Evolutionary conservation across 441 rosid genomes (phyloP), one percentile per base, ranked within the genome.

Genomic region (Gossypium schwendimanii): DNA sequence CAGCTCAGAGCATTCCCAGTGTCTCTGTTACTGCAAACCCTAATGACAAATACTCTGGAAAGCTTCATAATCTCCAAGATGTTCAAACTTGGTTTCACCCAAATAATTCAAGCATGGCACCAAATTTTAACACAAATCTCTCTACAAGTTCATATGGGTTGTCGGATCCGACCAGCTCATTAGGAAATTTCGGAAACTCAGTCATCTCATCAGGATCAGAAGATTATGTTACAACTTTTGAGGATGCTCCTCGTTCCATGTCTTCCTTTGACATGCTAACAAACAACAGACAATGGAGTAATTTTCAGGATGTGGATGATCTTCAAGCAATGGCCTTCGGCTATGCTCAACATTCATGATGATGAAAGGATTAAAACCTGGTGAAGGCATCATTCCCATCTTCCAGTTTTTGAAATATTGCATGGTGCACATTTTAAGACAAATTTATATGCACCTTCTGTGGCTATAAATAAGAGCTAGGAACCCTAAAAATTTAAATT

Each of bases 261-360:
- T 53, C 58, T 17, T 53, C 58, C 58, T 53, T 53, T 54, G 95
- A 92, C 76, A 89, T 94, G 92, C 84, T 78, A 82, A 87, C 69
- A 69, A 77, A 74, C 73, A 73, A 76, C 69, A 73, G 62, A 78
- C 87, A 81, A 76, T 84, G 90, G 91, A 69, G 53, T 58, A 24
- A 23, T 57, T 81, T 78, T 45, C 86, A 80, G 62, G 87, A 87
- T 1, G 62, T 77, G 0, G 87, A 89, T 26, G 93, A 86, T 54
- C 91, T 87, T 72, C 87, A 81, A 49, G 82, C 87, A 2, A 79
- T 80, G 3, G 85, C 90, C 55, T 86, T 82, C 15, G 89, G 94
- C 50, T 84, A 81, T 49, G 24, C 73, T 55, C 86, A 82, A 15
- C 80, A 82, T 71, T 83, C 81, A 31, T 81, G 62, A 15, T 12